Base-by-base conservation (phyloP, 75 land plant species). In the Picea sitchensis region DNA sequence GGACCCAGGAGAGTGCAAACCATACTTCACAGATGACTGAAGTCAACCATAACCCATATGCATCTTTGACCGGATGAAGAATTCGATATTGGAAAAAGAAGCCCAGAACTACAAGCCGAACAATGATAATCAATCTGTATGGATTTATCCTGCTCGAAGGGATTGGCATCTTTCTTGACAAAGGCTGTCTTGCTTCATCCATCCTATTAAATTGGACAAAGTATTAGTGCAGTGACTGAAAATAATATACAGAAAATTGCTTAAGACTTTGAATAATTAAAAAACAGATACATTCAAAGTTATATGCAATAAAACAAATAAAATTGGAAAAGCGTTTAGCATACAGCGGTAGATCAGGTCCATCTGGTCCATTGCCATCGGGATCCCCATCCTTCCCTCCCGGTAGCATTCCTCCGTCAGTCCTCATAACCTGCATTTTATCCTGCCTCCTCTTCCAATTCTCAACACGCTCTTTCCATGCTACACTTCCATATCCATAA, bases 401-500 rank as follows among this genome's bases (percentile, higher is more conserved):
- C 30, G 64, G 64, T 7, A 21, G 20, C 8, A 4, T 7, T 62
- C 84, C 87, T 23, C 91, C 94, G 32, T 90, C 80, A 23, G 83
- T 81, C 83, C 84, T 86, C 78, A 86, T 83, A 71, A 90, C 84
- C 77, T 91, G 91, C 81, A 92, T 74, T 75, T 87, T 95, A 44
- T 89, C 95, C 60, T 97, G 96, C 78, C 83, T 88, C 72, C 58
- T 84, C 90, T 86, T 95, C 96, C 98, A 97, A 58, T 88, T 91
- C 58, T 97, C 98, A 81, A 93, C 80, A 71, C 93, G 79, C 57
- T 97, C 94, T 83, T 97, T 97, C 98, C 99, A 97, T 0, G 99
- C 92, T 64, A 97, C 96, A 82, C 93, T 95, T 60, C 99, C 99
- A 89, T 95, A 97, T 12, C 99, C 99, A 78, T 97, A 97, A 3